A percentile compares a stretch with the other conserved stretches of the same genome.
These are phyloP conservation scores for Backusella tuberculispora DNA, from an alignment of 192 early-diverging fungal genomes.

Conservation along the genomic window DNA sequence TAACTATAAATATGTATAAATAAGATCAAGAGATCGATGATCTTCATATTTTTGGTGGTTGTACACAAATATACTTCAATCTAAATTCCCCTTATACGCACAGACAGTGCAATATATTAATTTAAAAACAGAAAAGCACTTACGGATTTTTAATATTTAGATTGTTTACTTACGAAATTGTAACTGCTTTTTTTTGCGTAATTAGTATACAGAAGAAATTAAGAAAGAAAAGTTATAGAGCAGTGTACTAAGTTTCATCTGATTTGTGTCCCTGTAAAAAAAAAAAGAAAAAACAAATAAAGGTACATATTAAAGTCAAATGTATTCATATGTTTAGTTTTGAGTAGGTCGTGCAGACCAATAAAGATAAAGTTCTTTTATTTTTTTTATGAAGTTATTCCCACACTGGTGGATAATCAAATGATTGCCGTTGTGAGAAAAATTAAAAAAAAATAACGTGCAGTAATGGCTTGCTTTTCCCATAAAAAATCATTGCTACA, in stretches of 20 bases:
- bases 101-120: background rate
- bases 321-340: background rate
- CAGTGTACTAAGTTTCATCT: background rate
- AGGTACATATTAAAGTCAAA: background rate
- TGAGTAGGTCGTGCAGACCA: constrained; percentile 5
- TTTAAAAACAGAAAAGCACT: too few species aligned
- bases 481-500: background rate
- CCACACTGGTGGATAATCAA: background rate
- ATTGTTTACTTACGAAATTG: background rate
- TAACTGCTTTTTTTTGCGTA: background rate
- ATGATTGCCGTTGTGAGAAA: constrained; percentile 11
- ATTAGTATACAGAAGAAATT: background rate
- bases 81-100: background rate
- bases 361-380: background rate
- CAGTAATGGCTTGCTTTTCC: background rate
- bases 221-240: background rate
- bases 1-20: background rate
- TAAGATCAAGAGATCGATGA: background rate
- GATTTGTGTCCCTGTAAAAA: background rate
- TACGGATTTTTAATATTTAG: background rate
- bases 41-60: background rate
- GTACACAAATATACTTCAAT: background rate
- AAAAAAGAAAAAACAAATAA: background rate
- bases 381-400: background rate
- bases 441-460: constrained; percentile 3